Evolutionary conservation across 768 basidiomycete genomes (phyloP), one percentile per base, ranked within the genome.

Genomic region (Holtermannia corniformis): DNA sequence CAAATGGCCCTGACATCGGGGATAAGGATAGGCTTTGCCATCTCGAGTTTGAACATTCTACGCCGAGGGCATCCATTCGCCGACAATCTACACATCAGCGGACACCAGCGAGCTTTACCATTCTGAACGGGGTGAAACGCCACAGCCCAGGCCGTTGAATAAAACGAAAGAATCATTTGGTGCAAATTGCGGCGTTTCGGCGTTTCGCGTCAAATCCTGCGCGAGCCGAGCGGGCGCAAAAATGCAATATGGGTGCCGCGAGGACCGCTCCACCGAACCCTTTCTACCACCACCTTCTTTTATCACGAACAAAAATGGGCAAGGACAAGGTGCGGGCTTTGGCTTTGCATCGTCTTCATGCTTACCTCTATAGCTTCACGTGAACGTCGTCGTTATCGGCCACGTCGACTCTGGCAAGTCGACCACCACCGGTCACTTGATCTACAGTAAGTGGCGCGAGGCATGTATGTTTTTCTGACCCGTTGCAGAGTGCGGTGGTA

Each of bases 331-430:
- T 37, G 7, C 7, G 32, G 7, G 16, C 32, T 7, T 37, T 37
- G 32, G 7, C 10, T 37, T 16, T 16, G 16, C 10, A 16, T 7
- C n/a, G n/a, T n/a, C n/a, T 16, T 37, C 32, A 7, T 49, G 4
- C 32, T 23, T 21, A 5, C 22, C 59, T 58, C 63, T 65, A 19
- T 63, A 68, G 61, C 51, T 59, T 46, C 66, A 68, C 66, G 66
- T 68, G 50, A 70, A 65, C 69, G 65, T 68, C 63, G 65, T 67
- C 64, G 90, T 92, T 77, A 93, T 93, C 79, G 91, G 92, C 64
- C 91, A 92, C 81, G 89, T 92, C 87, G 91, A 96, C 80, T 96
- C 93, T 75, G 93, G 93, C 66, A 99, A 97, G 80, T 97, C 93
- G 55, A 99, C 95, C 78, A 99, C 95, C 72, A 99, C 95, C 67